Evolutionary conservation across 495 filamentous ascomycete species (phyloP).

Genomic region (Jackrogersella minutella): DNA sequence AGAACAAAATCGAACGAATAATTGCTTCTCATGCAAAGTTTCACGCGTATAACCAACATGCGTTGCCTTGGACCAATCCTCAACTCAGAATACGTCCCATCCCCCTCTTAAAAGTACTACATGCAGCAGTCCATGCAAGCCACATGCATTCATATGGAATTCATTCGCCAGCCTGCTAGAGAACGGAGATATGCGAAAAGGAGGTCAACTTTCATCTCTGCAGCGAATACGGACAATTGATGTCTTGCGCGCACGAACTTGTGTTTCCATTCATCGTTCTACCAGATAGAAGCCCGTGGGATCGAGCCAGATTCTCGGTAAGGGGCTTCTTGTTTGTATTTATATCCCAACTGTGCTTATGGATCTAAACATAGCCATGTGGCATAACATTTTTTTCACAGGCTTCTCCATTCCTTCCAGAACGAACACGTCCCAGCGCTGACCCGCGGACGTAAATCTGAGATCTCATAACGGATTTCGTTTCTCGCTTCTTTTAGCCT

Average conservation of each 20-base stretch:
- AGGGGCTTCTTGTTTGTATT: slow-evolving; percentile 4
- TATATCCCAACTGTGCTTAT: background rate
- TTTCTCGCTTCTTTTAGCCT: background rate
- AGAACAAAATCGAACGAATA: background rate
- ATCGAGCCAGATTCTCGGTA: slow-evolving; percentile 19
- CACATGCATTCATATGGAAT: background rate
- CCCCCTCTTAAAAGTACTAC: background rate
- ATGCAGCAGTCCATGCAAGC: background rate
- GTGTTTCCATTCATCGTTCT: slow-evolving; percentile 33
- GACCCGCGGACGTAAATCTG: background rate
- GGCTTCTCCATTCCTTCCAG: slow-evolving; percentile 25
- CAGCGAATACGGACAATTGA: slow-evolving; percentile 18
- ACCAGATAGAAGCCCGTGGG: background rate
- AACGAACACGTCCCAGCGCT: slow-evolving; percentile 19
- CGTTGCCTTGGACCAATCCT: slow-evolving; percentile 3
- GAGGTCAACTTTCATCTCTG: background rate
- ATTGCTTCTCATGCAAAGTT: background rate
- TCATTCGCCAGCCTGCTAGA: background rate
- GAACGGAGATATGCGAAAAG: slow-evolving; percentile 9
- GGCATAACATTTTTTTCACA: slow-evolving; percentile 4
- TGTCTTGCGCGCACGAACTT: slow-evolving; percentile 4
- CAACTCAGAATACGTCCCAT: background rate
- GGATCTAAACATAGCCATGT: slow-evolving; percentile 14
- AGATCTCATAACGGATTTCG: background rate
- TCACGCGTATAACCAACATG: background rate